Conservation (phyloP, 305 asterid species). For the Fraxinus ornus region DNA sequence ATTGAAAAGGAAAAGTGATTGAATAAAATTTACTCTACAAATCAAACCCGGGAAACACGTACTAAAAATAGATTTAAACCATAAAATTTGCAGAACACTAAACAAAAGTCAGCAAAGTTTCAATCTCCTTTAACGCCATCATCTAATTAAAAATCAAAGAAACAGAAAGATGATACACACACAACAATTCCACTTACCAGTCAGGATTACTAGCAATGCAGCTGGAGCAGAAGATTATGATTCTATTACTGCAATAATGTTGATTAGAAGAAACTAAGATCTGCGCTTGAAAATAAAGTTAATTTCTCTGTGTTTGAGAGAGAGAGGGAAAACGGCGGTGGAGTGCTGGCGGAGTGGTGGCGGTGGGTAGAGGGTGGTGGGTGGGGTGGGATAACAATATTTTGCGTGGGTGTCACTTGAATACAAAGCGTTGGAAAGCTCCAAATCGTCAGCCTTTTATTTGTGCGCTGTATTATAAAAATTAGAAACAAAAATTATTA, state of each 20-base stretch:
- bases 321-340: background rate
- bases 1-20: background rate
- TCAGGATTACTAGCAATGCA: background rate
- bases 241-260: background rate
- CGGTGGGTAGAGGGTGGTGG: background rate
- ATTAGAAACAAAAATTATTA: too few species aligned
- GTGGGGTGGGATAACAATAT: background rate
- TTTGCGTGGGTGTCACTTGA: constrained; percentile 28
- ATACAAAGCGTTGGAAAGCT: constrained; percentile 34
- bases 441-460: constrained; percentile 31
- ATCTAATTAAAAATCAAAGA: background rate
- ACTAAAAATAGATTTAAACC: background rate
- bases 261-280: background rate
- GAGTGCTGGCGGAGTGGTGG: background rate
- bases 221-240: background rate
- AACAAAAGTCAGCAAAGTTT: background rate
- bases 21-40: background rate
- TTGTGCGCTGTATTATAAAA: background rate
- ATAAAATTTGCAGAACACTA: background rate
- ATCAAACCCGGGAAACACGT: background rate
- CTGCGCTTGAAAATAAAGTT: background rate
- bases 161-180: background rate
- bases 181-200: background rate
- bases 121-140: background rate
- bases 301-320: background rate